Percentiles rank a stretch among this genome's conserved stretches.
phyloP scores from a whole-genome alignment of 306 rosid species.

The Citrullus colocynthis region DNA sequence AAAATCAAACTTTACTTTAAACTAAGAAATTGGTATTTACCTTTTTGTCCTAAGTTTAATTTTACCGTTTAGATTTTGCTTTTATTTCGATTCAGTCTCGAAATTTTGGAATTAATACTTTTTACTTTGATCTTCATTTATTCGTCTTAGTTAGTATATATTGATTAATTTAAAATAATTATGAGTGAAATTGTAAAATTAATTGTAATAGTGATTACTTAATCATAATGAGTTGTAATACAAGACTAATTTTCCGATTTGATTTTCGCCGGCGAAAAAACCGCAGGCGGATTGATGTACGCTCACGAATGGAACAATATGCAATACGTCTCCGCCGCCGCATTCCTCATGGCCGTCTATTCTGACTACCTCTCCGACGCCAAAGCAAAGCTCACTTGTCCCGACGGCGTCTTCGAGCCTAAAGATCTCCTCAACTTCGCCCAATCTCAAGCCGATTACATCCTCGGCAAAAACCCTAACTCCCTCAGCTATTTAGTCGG shows the following conservation, averaged over 20 bases:
- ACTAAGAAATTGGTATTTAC: too few species aligned
- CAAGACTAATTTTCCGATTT: not conserved
- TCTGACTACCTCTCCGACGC: conserved; percentile 48
- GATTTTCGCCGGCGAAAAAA: not conserved
- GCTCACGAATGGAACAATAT: conserved; percentile 77
- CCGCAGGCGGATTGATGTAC: conserved; percentile 56
- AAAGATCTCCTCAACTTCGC: conserved; percentile 57
- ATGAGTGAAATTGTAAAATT: too few species aligned
- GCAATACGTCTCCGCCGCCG: conserved; percentile 69
- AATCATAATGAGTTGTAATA: too few species aligned
- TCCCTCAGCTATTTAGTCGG: conserved; percentile 67
- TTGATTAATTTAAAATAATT: too few species aligned
- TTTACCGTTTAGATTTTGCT: too few species aligned
- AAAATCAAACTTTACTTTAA: too few species aligned
- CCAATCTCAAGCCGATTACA: conserved; percentile 63
- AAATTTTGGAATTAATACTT: too few species aligned
- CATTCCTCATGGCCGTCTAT: conserved; percentile 57
- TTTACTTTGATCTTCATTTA: too few species aligned
- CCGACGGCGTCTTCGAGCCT: conserved; percentile 54
- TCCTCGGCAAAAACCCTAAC: conserved; percentile 71
- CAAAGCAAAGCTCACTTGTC: conserved; percentile 50
- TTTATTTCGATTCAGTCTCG: too few species aligned
- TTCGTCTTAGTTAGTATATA: too few species aligned
- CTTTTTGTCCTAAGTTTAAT: too few species aligned
- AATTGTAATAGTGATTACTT: too few species aligned